These are phyloP conservation scores for Ascochyta koolunga DNA, from an alignment of 2,329 filamentous ascomycete genomes.

Conservation along the genomic window DNA sequence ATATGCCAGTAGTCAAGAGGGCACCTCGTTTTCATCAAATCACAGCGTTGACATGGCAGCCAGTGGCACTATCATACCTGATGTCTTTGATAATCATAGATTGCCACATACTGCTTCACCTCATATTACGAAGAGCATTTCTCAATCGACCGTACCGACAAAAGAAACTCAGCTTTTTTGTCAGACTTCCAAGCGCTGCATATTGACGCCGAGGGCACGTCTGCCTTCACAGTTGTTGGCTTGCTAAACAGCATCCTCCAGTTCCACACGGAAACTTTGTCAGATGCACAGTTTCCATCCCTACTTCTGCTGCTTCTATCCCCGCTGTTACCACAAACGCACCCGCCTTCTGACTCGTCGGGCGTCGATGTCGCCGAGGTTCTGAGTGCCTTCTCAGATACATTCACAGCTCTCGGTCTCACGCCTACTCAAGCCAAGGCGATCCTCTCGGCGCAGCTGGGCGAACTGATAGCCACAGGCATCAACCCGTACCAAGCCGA, in stretches of 20 bases:
- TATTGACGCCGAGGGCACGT: slow-evolving; percentile 40
- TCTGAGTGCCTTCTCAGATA: slow-evolving; percentile 49
- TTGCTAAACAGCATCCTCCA: slow-evolving; percentile 51
- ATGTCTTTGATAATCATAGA: slow-evolving; percentile 33
- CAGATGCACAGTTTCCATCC: slow-evolving; percentile 56
- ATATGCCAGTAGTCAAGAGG: slow-evolving; percentile 40
- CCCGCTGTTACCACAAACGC: slow-evolving; percentile 53
- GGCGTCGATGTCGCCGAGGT: slow-evolving; percentile 41
- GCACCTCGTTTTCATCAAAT: slow-evolving; percentile 33
- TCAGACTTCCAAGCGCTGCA: slow-evolving; percentile 47
- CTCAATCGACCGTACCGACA: slow-evolving; percentile 32
- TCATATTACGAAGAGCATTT: slow-evolving; percentile 32
- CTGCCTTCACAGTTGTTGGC: slow-evolving; percentile 50
- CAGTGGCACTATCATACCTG: slow-evolving; percentile 51
- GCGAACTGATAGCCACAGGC: slow-evolving; percentile 51
- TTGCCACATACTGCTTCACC: slow-evolving; percentile 31
- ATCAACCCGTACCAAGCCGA: slow-evolving; percentile 60
- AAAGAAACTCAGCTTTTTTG: slow-evolving; percentile 40
- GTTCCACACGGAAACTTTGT: slow-evolving; percentile 49
- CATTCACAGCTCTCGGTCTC: slow-evolving; percentile 46
- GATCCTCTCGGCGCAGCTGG: slow-evolving; percentile 49
- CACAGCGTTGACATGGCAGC: slow-evolving; percentile 48
- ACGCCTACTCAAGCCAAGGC: slow-evolving; percentile 48
- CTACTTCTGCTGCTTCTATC: slow-evolving; percentile 55
- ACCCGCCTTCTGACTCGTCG: slow-evolving; percentile 36